Base-by-base conservation (phyloP, 2,329 filamentous ascomycete species). In the Xylariaceae sp. region DNA sequence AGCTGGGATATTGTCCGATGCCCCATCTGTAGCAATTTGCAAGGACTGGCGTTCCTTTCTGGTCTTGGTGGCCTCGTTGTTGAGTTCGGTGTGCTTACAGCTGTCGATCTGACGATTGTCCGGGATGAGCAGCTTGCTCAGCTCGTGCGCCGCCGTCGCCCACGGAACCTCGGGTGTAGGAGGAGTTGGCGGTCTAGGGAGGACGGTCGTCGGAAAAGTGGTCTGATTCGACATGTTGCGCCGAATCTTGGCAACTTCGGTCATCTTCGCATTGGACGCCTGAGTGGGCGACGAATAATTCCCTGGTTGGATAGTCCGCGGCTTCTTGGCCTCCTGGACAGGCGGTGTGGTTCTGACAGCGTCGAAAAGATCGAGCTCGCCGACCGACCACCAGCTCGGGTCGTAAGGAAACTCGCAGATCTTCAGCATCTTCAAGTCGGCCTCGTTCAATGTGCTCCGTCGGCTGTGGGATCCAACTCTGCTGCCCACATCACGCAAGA, bases 261-360 rank as follows among this genome's bases (percentile, higher is more conserved):
- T 72, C 9, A 87, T 81, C 61, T 87, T 94, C 16, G 88, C 87
- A 2, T 81, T 79, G 29, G 88, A 97, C 0, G 90, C 85, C 46
- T 90, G 85, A 0, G 90, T 97, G 0, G 89, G 87, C 2, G 88
- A 87, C 2, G 80, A 88, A 62, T 89, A 96, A 2, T 85, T 89
- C 2, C 85, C 81, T 7, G 71, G 60, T 15, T 74, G 74, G 11
- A 71, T 68, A 43, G 66, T 67, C 18, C 78, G 76, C 11, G 70
- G 61, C 53, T 77, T 81, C 53, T 65, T 73, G 7, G 66, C 64
- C 39, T 71, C 69, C 6, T 67, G 61, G 4, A 71, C 62, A 3
- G 70, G 68, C n/a, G 69, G 64, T 9, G 68, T 64, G 9, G 68
- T 64, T 36, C 78, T 64, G 14, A 79, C 63, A 2, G 69, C 63